Base-by-base conservation (phyloP, 2,329 filamentous ascomycete species). In the Trichophyton simii region DNA sequence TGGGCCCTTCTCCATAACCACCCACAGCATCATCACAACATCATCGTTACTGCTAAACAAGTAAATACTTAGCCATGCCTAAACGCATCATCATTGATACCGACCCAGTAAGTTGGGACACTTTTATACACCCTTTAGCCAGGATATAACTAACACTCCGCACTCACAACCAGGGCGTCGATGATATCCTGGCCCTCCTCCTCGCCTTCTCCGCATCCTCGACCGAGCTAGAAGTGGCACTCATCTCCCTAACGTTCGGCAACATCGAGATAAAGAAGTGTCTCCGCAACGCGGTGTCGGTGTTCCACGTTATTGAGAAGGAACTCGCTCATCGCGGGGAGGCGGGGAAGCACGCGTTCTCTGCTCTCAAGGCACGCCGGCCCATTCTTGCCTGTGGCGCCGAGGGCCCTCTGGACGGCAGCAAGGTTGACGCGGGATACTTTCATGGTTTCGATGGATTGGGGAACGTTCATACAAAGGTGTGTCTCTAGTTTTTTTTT, bases 81-180 rank as follows among this genome's bases (percentile, higher is more conserved):
- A 84, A 83, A 68, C 85, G 87, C 69, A 86, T 99, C 67, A 96
- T 99, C 69, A 94, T 99, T 69, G 94, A 99, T 72, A 97, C 92
- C 1, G 94, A 97, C 72, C 92, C 92, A 77, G 91, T 89, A 79
- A 67, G 73, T 44, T 13, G 2, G 11, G 34, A 3, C 3, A 36
- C 8, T 36, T 13, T 1, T 36, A 36, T 13, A 36, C 34, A 36
- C 54, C 59, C 13, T 36, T 18, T 18, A 11, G 7, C n/a, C 55
- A 11, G 28, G 5, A 28, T 28, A 6, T 28, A 28, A 7, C 28
- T 28, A 28, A 28, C 28, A 28, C 28, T 5, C 28, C 6, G 28
- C 28, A 28, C 28, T 6, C 28, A 34, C 31, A 36, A 41, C 9
- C 46, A 78, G 76, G 91, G 92, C 65, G 87, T 94, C 67, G 94